Percentiles rank a stretch among this genome's conserved stretches.
These are phyloP conservation scores for Polysphondylium violaceum DNA, from an alignment of 78 protist genomes.

Conservation along the genomic window DNA sequence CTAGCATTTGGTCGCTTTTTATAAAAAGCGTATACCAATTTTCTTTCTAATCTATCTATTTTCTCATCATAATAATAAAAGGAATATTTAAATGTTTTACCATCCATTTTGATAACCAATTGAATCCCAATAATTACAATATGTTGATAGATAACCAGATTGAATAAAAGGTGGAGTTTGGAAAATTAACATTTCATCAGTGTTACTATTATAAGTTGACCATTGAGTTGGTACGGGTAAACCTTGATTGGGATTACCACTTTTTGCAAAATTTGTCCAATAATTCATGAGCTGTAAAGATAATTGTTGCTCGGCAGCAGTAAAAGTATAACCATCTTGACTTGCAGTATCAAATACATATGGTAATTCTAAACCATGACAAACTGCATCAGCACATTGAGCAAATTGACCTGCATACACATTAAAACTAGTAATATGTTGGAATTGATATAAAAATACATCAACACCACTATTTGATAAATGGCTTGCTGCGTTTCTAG, in stretches of 20 bases:
- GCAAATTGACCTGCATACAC: constrained; percentile 5
- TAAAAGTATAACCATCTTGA: constrained; percentile 16
- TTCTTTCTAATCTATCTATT: neutral
- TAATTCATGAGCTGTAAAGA: constrained; percentile 28
- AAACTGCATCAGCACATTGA: constrained; percentile 33
- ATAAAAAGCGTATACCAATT: neutral
- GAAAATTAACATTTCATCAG: constrained; percentile 27
- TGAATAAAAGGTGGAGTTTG: constrained; percentile 29
- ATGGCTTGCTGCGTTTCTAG: constrained; percentile 43
- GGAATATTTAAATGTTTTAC: neutral
- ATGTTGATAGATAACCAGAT: neutral
- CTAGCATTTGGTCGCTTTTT: neutral
- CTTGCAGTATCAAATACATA: constrained; percentile 30
- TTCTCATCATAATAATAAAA: neutral
- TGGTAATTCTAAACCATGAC: constrained; percentile 75
- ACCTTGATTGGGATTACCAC: constrained; percentile 30
- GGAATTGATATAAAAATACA: constrained; percentile 49
- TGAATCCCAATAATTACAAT: constrained; percentile 48
- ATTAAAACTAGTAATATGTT: constrained; percentile 64
- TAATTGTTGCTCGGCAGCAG: constrained; percentile 13
- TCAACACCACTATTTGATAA: neutral
- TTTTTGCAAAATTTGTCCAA: constrained; percentile 74
- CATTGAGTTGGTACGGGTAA: constrained; percentile 7
- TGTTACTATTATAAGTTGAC: constrained; percentile 6
- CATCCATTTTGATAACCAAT: constrained; percentile 41